Evolutionary conservation across 371 early-diverging fungal genomes (phyloP), one percentile per base, ranked within the genome.

Genomic region (Mucor lusitanicus): DNA sequence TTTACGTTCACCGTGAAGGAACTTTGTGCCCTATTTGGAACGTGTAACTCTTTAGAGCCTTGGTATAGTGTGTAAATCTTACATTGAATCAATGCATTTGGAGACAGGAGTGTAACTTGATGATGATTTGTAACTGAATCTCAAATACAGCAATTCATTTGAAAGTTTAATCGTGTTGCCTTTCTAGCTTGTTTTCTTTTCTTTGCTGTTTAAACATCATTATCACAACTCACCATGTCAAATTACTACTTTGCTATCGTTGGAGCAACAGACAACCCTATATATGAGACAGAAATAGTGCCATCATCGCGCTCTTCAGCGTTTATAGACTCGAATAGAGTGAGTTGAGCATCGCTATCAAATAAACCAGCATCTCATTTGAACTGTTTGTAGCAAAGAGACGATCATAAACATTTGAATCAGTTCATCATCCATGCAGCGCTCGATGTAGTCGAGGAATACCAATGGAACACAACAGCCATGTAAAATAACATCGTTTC

Each of bases 381-480:
- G 7, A 6, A 23, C 17, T 19, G 27, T 13, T 17, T 44, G 33
- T 42, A 63, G 69, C 69, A 90, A 82, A 84, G 84, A 65, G 94
- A 95, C 64, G 98, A 97, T 61, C 87, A 88, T 72, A 88, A 91
- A 60, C 96, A 97, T 75, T 76, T 99, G 65, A 95, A 94, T 69
- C 99, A 99, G 70, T 99, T 98, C 71, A 93, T 98, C 53, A 90
- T 93, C 17, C 97, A 99, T 75, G 90, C 97, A 2, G 95, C 97
- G 17, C 87, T 99, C 44, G 99, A 99, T 80, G 86, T 97, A 37
- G 93, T 98, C 12, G 98, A 97, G 68, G 99, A 97, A 71, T 84
- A 92, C 27, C 91, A 92, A 72, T 95, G 94, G 95, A 87, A 80
- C 54, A 92, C 93, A 25, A 92, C 85, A 60, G 85, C 90, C 42